phyloP scores from a whole-genome alignment of 2,329 filamentous ascomycete species.

The Colletotrichum tropicale region DNA sequence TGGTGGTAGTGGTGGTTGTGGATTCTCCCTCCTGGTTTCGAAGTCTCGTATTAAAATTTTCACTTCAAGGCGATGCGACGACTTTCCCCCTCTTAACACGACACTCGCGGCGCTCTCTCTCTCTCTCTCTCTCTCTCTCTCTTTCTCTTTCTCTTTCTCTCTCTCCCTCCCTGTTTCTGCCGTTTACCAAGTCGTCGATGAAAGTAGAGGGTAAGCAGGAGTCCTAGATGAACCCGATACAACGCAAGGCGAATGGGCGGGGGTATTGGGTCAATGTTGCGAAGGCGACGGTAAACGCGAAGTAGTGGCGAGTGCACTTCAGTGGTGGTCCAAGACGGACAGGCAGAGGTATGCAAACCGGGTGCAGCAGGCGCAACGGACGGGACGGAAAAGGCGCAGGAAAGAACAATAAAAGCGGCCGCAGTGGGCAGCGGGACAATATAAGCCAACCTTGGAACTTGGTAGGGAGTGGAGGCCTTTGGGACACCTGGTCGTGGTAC shows the following conservation, averaged over 20 bases:
- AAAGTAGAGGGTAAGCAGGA: not conserved
- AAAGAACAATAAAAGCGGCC: not conserved
- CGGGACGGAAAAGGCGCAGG: conserved; percentile 1
- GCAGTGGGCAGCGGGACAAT: conserved; percentile 12
- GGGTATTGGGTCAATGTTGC: not conserved
- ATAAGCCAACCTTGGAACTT: conserved; percentile 5
- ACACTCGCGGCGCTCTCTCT: not conserved
- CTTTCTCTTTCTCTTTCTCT: not conserved
- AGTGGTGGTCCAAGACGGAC: not conserved
- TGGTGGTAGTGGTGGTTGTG: not conserved
- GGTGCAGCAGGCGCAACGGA: not conserved
- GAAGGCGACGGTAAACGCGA: not conserved
- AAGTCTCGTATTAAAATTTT: not conserved
- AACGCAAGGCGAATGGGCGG: not conserved
- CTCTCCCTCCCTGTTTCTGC: not conserved
- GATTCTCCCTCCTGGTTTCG: conserved; percentile 1
- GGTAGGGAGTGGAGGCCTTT: conserved; percentile 11
- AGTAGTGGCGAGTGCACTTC: not conserved
- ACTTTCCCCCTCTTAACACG: not conserved
- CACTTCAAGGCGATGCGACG: not conserved
- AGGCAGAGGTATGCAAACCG: not conserved
- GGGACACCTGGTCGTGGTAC: not conserved
- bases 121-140: not conserved
- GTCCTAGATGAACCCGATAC: not conserved
- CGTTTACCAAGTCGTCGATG: not conserved